Evolutionary conservation across 2,329 filamentous ascomycete species (phyloP), one percentile per base, ranked within the genome.

Genomic region (Capronia epimyces): DNA sequence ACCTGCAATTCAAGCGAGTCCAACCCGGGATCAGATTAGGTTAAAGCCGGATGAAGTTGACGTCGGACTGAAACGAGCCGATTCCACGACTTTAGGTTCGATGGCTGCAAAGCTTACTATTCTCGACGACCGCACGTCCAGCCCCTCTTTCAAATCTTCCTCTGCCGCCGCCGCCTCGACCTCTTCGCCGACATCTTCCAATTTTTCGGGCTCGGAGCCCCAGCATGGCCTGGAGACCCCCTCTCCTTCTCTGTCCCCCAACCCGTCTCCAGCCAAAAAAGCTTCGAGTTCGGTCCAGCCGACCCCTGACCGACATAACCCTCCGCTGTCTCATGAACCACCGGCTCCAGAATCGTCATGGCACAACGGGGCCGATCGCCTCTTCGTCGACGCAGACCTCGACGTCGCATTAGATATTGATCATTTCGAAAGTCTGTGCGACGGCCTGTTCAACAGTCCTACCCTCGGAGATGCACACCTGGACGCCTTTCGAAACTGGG

Each of bases 31-130:
- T 13, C 15, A 20, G 16, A 6, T 7, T 4, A 15, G 34, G 15
- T 12, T 37, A 12, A 9, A 18, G 29, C 42, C 34, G 36, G 22
- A 37, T 24, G 20, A 39, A 13, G 24, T 29, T 16, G 25, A 25
- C 20, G 16, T 51, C 3, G 57, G 55, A 13, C 43, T 62, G 12
- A 55, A 59, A 42, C 54, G 59, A 44, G 59, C 60, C 34, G 60
- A 62, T 37, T 60, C 60, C 15, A 53, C 56, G 3, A 61, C 59
- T 5, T 43, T 62, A 10, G 59, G 57, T 8, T 52, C 47, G 8
- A 50, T 59, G 43, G 49, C 49, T 5, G 40, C 43, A 25, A 54
- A 49, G 18, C 34, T 57, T 32, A 50, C 42, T 18, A 50, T 57
- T 18, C 21, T 52, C 21, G 47, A 53, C 31, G 37, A 50, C 31